Evolutionary conservation across 2,329 filamentous ascomycete genomes (phyloP).

Genomic region (Diplodia corticola): DNA sequence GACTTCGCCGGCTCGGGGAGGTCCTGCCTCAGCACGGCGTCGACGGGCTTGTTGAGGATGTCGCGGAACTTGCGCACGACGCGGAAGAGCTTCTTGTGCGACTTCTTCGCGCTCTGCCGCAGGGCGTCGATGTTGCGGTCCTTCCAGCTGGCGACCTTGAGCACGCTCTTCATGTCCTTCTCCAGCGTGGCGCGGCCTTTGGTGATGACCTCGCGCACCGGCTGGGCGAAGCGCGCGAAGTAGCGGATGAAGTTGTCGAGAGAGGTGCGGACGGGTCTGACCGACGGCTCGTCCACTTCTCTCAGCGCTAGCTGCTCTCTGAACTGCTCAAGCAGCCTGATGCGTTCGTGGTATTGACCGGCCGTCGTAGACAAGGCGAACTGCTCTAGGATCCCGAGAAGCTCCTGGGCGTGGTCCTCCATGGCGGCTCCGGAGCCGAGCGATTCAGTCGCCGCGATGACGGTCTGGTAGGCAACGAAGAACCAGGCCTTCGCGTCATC

Average conservation of each 20-base stretch:
- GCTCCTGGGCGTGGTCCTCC: constrained; percentile 62
- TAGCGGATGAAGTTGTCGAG: constrained; percentile 76
- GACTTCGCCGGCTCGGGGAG: constrained; percentile 6
- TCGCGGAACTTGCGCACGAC: constrained; percentile 86
- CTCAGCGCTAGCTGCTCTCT: constrained; percentile 66
- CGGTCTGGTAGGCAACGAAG: constrained; percentile 91
- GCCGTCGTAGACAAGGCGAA: constrained; percentile 80
- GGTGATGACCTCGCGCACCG: constrained; percentile 64
- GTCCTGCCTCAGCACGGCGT: constrained; percentile 49
- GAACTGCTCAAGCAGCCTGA: constrained; percentile 66
- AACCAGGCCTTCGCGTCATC: constrained; percentile 88
- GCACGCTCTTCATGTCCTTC: constrained; percentile 88
- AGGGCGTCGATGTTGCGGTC: constrained; percentile 92
- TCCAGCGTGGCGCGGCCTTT: constrained; percentile 75
- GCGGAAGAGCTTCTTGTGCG: constrained; percentile 89
- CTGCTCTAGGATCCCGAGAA: constrained; percentile 73
- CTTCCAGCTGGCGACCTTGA: constrained; percentile 94
- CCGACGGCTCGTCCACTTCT: constrained; percentile 49
- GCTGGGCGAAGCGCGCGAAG: constrained; percentile 69
- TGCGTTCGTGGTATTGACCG: constrained; percentile 75
- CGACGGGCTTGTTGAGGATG: constrained; percentile 74
- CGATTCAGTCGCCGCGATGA: constrained; percentile 72
- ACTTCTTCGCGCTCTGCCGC: constrained; percentile 83
- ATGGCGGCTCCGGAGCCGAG: constrained; percentile 61
- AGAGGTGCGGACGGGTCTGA: constrained; percentile 62